These are phyloP conservation scores for Aspergillus incahuasiensis DNA, from an alignment of 495 filamentous ascomycete genomes.

Conservation along the genomic window DNA sequence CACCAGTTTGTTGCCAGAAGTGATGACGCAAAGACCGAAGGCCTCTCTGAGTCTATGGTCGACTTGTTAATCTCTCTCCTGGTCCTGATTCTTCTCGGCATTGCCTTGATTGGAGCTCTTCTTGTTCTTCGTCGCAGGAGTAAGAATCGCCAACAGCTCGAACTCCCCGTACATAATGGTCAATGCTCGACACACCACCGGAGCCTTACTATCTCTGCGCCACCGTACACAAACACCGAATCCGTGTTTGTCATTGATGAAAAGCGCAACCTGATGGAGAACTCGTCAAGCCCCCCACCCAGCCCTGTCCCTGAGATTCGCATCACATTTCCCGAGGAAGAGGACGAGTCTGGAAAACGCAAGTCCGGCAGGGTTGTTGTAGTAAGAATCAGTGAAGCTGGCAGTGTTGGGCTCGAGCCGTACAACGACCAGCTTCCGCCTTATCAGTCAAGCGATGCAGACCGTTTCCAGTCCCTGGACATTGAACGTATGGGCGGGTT, in stretches of 20 bases:
- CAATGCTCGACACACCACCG: conserved; percentile 57
- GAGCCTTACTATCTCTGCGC: conserved; percentile 59
- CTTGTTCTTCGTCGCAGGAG: conserved; percentile 67
- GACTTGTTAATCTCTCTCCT: conserved; percentile 77
- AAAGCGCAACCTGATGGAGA: conserved; percentile 65
- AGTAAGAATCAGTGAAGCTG: conserved; percentile 82
- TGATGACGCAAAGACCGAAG: conserved; percentile 42
- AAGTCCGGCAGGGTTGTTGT: conserved; percentile 88
- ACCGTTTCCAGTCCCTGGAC: conserved; percentile 85
- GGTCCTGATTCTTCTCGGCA: conserved; percentile 63
- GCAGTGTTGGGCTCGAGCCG: conserved; percentile 82
- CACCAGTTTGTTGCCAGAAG: conserved; percentile 50
- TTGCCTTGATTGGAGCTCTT: conserved; percentile 62
- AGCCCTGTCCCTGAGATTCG: conserved; percentile 95
- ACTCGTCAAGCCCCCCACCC: conserved; percentile 67
- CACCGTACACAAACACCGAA: conserved; percentile 51
- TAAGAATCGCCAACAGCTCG: conserved; percentile 38
- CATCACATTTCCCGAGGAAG: conserved; percentile 97
- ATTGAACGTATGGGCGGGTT: conserved; percentile 91
- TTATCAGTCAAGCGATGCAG: conserved; percentile 70
- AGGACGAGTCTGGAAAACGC: conserved; percentile 71
- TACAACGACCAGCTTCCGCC: conserved; percentile 77
- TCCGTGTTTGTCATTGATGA: conserved; percentile 72
- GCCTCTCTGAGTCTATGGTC: conserved; percentile 52
- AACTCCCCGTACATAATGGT: conserved; percentile 58